A percentile compares a stretch with the other conserved stretches of the same genome.
These are phyloP conservation scores for Spizellomyces sp. DNA, from an alignment of 192 early-diverging fungal genomes.

Conservation along the genomic window DNA sequence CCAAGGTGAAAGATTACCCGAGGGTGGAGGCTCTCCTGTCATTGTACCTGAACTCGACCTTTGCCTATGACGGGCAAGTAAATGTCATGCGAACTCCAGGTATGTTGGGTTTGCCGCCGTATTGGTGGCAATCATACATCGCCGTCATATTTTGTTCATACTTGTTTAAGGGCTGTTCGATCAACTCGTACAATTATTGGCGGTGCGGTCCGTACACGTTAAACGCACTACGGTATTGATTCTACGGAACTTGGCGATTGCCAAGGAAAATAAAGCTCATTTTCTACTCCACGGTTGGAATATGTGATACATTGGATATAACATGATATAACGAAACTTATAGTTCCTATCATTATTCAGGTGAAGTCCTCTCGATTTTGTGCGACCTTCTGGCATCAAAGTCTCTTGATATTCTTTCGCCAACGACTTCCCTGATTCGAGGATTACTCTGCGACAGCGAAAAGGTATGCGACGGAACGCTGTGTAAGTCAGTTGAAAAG, in stretches of 20 bases:
- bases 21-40: slow-evolving; percentile 20
- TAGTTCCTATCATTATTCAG: too few relatives aligned
- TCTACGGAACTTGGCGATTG: slow-evolving; percentile 33
- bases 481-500: too few relatives aligned
- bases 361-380: too few relatives aligned
- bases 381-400: slow-evolving; percentile 14
- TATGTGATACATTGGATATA: background rate
- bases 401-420: slow-evolving; percentile 6
- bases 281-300: slow-evolving; percentile 37
- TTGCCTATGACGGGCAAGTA: slow-evolving; percentile 30
- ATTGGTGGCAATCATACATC: background rate
- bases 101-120: background rate
- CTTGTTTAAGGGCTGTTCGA: slow-evolving; percentile 28
- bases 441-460: slow-evolving; percentile 40
- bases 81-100: slow-evolving; percentile 29
- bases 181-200: slow-evolving; percentile 20
- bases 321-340: too few relatives aligned
- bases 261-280: slow-evolving; percentile 42
- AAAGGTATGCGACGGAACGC: slow-evolving; percentile 17
- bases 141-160: background rate
- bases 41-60: slow-evolving; percentile 28
- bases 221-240: slow-evolving; percentile 24
- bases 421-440: slow-evolving; percentile 33
- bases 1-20: slow-evolving; percentile 29
- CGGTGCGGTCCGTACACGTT: background rate